phyloP scores from a whole-genome alignment of 169 alveolate genomes.

The Plasmodium ovale region DNA sequence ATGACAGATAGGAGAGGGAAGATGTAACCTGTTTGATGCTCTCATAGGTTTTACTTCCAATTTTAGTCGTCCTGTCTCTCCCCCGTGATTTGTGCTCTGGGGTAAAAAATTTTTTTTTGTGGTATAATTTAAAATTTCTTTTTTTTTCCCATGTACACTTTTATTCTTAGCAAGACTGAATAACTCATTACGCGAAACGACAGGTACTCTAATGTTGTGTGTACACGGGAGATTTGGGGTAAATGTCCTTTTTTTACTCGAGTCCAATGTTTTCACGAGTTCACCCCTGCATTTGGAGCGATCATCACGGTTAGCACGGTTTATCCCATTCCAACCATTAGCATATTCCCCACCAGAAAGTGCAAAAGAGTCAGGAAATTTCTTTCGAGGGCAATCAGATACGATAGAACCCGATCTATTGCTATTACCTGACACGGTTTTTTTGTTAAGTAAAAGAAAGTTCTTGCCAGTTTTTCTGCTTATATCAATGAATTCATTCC shows the following conservation, averaged over 20 bases:
- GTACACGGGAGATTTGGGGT: constrained; percentile 20
- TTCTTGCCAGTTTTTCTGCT: constrained; percentile 18
- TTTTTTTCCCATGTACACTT: background rate
- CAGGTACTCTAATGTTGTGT: constrained; percentile 21
- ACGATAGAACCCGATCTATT: constrained; percentile 24
- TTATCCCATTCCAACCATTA: too few relatives aligned
- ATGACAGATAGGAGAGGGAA: background rate
- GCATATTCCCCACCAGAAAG: too few relatives aligned
- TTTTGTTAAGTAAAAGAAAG: constrained; percentile 20
- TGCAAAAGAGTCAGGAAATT: constrained; percentile 5
- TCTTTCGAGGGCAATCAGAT: constrained; percentile 6
- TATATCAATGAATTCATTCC: too few relatives aligned
- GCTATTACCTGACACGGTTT: constrained; percentile 12
- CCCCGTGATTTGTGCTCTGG: background rate
- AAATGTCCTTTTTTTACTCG: constrained; percentile 35
- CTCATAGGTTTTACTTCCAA: background rate
- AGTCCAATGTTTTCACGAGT: too few relatives aligned
- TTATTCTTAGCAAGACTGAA: constrained; percentile 17
- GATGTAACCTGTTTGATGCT: background rate
- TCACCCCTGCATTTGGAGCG: background rate
- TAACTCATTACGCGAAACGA: constrained; percentile 38
- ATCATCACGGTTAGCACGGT: too few relatives aligned
- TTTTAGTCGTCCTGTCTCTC: background rate
- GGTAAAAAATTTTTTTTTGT: background rate
- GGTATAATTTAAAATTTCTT: background rate